Base-by-base conservation (phyloP, 768 basidiomycete species). In the Clavaria fumosa region DNA sequence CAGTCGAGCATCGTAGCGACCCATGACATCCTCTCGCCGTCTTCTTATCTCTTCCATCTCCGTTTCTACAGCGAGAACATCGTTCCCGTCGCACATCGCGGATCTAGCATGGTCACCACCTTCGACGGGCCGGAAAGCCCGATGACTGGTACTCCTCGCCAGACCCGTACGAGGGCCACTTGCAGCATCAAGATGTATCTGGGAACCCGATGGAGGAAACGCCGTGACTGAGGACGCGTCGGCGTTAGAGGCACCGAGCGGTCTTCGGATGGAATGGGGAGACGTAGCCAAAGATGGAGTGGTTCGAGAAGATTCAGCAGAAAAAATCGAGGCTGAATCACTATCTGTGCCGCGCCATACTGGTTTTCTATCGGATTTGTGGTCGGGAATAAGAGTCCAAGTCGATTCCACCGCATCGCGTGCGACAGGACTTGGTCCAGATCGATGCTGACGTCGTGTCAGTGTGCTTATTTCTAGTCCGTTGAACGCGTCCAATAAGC, bases 401-500 rank as follows among this genome's bases (percentile, higher is more conserved):
- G 55, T 31, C 17, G 30, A n/a, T 15, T 37, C 41, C 11, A 24
- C 36, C 57, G 57, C 57, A 39, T 62, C 56, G 15, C 50, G 50
- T 17, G 57, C 60, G 34, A 53, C 27, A 61, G 42, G 31, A 59
- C 47, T 23, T 53, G 45, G 26, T 46, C 45, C 33, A 56, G 45
- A 26, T 34, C 61, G 61, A 43, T 58, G 59, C 32, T 63, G 57
- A 21, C 63, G 52, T 10, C 65, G 69, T 3, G 68, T 70, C 30
- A 73, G 48, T 15, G 72, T 66, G 34, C 60, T 69, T 23, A 72
- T 57, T 53, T 84, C 78, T 18, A 83, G 61, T 15, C 69, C 66
- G 40, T 71, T 69, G 47, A 84, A 84, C 5, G 78, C 78, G 32
- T 76, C 71, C 20, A 76, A 53, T 19, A 85, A 59, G 7, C 73